Evolutionary conservation across 495 filamentous ascomycete genomes (phyloP).

Genomic region (Penicillium daleae): DNA sequence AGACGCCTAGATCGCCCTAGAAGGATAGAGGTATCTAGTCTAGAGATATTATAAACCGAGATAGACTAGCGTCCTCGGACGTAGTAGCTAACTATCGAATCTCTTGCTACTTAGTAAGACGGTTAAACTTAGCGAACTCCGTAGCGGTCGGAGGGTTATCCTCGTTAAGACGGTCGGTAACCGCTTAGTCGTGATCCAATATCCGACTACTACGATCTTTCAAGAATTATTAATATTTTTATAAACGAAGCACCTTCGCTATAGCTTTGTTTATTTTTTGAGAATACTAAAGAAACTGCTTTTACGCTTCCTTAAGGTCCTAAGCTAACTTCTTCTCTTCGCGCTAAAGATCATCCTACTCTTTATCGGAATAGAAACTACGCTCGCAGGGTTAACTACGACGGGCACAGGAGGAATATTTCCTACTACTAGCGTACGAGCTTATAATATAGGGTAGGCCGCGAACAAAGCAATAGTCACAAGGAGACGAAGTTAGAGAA

Average conservation of each 20-base stretch:
- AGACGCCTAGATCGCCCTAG: not conserved
- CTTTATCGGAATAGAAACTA: not conserved
- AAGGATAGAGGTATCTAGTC: not conserved
- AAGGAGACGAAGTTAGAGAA: not conserved
- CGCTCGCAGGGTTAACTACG: not conserved
- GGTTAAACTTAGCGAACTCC: not conserved
- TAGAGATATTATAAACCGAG: no score
- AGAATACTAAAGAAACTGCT: not conserved
- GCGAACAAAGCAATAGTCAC: not conserved
- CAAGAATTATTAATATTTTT: not conserved
- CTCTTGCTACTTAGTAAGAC: not conserved
- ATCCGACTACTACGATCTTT: not conserved
- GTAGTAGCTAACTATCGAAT: not conserved
- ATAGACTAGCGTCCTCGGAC: not conserved
- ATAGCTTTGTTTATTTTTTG: not conserved
- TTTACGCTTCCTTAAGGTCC: no score
- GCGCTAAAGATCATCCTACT: not conserved
- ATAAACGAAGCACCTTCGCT: not conserved
- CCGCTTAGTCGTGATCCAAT: not conserved
- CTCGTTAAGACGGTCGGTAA: not conserved
- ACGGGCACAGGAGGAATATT: not conserved
- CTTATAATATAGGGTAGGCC: not conserved
- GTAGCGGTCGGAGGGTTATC: not conserved
- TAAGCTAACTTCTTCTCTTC: not conserved
- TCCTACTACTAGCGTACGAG: not conserved